Evolutionary conservation across 768 basidiomycete genomes (phyloP), one percentile per base, ranked within the genome.

Genomic region (Harrya chromipes): DNA sequence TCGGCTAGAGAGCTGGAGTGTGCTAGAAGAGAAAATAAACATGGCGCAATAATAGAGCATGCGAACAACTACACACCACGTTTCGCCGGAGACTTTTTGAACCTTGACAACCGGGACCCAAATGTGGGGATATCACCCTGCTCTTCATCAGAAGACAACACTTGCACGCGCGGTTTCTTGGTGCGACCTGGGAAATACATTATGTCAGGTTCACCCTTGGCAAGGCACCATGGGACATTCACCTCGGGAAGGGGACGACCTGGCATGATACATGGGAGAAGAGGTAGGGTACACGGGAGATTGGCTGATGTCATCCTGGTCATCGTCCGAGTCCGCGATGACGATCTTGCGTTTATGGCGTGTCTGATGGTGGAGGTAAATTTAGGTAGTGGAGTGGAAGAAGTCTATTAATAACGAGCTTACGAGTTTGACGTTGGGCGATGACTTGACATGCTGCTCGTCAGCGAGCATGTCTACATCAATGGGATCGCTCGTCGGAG

Each of bases 401-500:
- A 33, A 46, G 36, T 21, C 36, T 36, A 33, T 14, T 33, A 33
- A 16, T 33, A 34, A 42, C 8, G 26, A 46, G 57, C 72, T 48
- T 51, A 77, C 77, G 46, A 54, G 67, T 64, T 40, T 64, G 61
- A 47, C 49, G 54, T 57, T 53, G 40, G 61, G 57, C 17, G 64
- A 61, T 21, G 72, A 69, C 19, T 76, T 77, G 36, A 77, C 78
- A 12, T 74, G 11, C 16, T 51, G 79, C 2, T 66, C 56, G 27
- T 75, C 77, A 8, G 74, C 75, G 42, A 82, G 54, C 81, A 88
- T 83, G 61, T 90, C 87, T 10, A 90, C 77, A 55, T 91, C 87
- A 49, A 90, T 79, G 24, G 80, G 74, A 49, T 90, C 87, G 55
- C 87, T 90, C 3, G 87, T 87, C 0, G 87, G 87, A 23, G 89